Conservation (phyloP, 768 basidiomycete genomes). For the Trametes gibbosa region DNA sequence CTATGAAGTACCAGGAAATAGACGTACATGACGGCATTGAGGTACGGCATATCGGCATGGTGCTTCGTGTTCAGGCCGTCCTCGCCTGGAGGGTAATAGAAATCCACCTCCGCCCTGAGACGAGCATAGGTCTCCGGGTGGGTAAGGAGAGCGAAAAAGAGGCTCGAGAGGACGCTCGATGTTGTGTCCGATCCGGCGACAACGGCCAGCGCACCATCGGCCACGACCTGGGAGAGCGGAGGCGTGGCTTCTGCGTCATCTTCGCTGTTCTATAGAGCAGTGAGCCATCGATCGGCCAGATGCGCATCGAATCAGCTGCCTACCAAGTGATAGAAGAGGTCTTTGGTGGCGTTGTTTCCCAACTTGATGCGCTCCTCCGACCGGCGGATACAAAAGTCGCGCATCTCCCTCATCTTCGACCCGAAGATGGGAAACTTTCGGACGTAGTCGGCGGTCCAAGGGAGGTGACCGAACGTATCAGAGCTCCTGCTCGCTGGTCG, state of each 20-base stretch:
- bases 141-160: slow-evolving; percentile 40
- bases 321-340: slow-evolving; percentile 47
- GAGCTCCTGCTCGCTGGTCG: slow-evolving; percentile 12
- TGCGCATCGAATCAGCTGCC: background rate
- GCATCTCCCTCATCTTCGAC: slow-evolving; percentile 20
- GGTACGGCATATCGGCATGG: slow-evolving; percentile 30
- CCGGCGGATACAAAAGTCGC: slow-evolving; percentile 19
- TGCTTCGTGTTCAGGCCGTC: slow-evolving; percentile 27
- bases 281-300: background rate
- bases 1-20: background rate
- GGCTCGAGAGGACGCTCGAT: slow-evolving; percentile 36
- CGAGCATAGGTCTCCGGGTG: slow-evolving; percentile 37
- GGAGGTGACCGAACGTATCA: slow-evolving; percentile 21
- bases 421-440: slow-evolving; percentile 15
- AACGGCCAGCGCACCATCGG: slow-evolving; percentile 38
- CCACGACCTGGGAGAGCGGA: slow-evolving; percentile 30
- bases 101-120: slow-evolving; percentile 43
- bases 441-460: slow-evolving; percentile 28
- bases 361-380: slow-evolving; percentile 17
- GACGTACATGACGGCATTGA: slow-evolving; percentile 37
- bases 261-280: slow-evolving; percentile 24
- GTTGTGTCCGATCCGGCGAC: slow-evolving; percentile 52
- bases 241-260: slow-evolving; percentile 28
- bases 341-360: slow-evolving; percentile 22
- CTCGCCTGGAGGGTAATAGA: slow-evolving; percentile 27